phyloP scores from a whole-genome alignment of 148 eudicot species.

The Vaccinium darrowii region DNA sequence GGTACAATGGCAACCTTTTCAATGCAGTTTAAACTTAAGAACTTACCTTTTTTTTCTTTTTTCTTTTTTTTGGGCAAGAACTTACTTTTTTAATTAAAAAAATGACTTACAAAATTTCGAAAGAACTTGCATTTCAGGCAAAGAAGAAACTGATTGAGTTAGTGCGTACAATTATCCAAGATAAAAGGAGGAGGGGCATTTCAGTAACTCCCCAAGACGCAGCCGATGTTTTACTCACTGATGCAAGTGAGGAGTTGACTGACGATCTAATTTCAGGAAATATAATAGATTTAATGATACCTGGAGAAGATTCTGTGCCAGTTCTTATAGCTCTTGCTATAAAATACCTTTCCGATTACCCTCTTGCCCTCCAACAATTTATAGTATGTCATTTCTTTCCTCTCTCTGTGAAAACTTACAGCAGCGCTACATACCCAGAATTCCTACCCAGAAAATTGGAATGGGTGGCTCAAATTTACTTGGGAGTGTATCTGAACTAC shows the following conservation, averaged over 20 bases:
- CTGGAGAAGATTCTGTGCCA: conserved; percentile 95
- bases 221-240: conserved; percentile 60
- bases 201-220: conserved; percentile 54
- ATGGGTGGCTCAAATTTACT: too few relatives aligned
- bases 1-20: too few relatives aligned
- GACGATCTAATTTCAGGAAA: conserved; percentile 82
- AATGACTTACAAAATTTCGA: not conserved
- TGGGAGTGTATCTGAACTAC: too few relatives aligned
- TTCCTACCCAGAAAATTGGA: too few relatives aligned
- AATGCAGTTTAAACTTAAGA: not conserved
- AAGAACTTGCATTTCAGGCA: conserved; percentile 39
- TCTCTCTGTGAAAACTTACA: too few relatives aligned
- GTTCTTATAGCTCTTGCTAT: conserved; percentile 78
- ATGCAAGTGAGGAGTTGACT: conserved; percentile 62
- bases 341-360: conserved; percentile 80
- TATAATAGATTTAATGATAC: conserved; percentile 93
- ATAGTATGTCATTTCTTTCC: conserved; percentile 36
- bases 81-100: not conserved
- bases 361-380: conserved; percentile 62
- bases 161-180: conserved; percentile 53
- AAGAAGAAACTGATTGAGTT: conserved; percentile 78
- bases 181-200: conserved; percentile 34
- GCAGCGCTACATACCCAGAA: too few relatives aligned
- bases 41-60: not conserved
- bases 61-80: too few relatives aligned